These are phyloP conservation scores for Chenopodium formosanum DNA, from an alignment of 148 eudicot genomes.

Conservation along the genomic window DNA sequence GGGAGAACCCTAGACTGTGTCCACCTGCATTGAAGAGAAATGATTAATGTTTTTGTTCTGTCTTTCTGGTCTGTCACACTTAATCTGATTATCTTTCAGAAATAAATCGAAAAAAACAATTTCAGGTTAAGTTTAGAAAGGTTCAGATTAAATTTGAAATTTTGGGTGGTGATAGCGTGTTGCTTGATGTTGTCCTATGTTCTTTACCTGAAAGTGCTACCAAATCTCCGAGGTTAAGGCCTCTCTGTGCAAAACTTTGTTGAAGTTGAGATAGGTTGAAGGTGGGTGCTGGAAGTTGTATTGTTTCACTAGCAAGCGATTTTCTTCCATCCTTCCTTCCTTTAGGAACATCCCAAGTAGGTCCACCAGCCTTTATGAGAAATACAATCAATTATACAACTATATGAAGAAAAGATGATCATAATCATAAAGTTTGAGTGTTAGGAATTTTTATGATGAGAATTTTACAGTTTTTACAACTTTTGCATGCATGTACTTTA, in stretches of 20 bases:
- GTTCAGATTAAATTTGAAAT: too few species aligned
- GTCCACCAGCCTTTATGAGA: constrained; percentile 68
- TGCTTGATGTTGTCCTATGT: not conserved
- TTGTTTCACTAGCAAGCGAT: constrained; percentile 74
- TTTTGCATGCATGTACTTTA: too few species aligned
- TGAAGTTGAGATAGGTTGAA: constrained; percentile 82
- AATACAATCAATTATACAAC: not conserved
- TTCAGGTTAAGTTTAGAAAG: too few species aligned
- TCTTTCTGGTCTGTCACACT: not conserved
- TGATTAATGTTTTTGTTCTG: not conserved
- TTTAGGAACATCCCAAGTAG: constrained; percentile 82
- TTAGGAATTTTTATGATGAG: not conserved
- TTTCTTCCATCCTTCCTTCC: constrained; percentile 89
- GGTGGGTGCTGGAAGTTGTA: constrained; percentile 68
- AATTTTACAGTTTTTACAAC: not conserved
- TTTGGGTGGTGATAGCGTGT: too few species aligned
- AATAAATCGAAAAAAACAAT: too few species aligned
- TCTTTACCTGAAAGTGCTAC: constrained; percentile 84
- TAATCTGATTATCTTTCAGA: not conserved
- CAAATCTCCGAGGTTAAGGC: constrained; percentile 64
- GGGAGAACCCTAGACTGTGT: constrained; percentile 84
- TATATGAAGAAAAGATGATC: too few species aligned
- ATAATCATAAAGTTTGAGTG: not conserved
- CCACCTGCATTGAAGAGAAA: constrained; percentile 46
- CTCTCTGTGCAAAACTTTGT: constrained; percentile 71